A percentile compares a stretch with the other conserved stretches of the same genome.
Conservation (phyloP, 768 basidiomycete species). For the Gymnopilus dilepis region DNA sequence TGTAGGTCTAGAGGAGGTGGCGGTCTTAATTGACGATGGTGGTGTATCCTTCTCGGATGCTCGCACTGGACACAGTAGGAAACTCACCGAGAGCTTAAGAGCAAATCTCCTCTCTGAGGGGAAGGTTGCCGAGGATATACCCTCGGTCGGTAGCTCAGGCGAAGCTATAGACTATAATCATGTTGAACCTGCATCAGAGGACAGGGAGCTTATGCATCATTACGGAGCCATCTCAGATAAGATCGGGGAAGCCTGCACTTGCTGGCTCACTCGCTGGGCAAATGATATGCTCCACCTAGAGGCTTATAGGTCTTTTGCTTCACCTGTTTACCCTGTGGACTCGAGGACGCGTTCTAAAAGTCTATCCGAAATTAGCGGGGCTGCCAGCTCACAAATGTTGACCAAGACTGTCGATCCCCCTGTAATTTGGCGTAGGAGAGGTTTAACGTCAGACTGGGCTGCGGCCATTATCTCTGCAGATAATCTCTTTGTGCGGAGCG, state of each 20-base stretch:
- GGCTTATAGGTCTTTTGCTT: slow-evolving; percentile 22
- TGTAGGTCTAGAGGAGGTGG: slow-evolving; percentile 73
- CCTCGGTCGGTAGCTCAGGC: slow-evolving; percentile 13
- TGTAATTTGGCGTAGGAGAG: slow-evolving; percentile 75
- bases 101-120: slow-evolving; percentile 11
- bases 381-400: neutral
- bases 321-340: slow-evolving; percentile 1
- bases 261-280: slow-evolving; percentile 90
- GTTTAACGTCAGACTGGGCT: slow-evolving; percentile 76
- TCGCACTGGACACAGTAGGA: neutral
- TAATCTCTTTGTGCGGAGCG: slow-evolving; percentile 77
- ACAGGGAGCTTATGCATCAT: slow-evolving; percentile 53
- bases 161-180: slow-evolving; percentile 24
- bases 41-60: slow-evolving; percentile 2
- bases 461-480: slow-evolving; percentile 78
- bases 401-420: slow-evolving; percentile 37
- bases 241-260: slow-evolving; percentile 87
- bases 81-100: slow-evolving; percentile 23
- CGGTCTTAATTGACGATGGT: slow-evolving; percentile 50
- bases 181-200: slow-evolving; percentile 20
- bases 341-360: slow-evolving; percentile 22
- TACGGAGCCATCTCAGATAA: slow-evolving; percentile 93
- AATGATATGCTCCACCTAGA: slow-evolving; percentile 76
- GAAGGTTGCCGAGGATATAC: slow-evolving; percentile 9
- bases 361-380: slow-evolving; percentile 20